phyloP scores from a whole-genome alignment of 1,139 yeast genomes.

The Hemisphaericaspora xylanilytica region DNA sequence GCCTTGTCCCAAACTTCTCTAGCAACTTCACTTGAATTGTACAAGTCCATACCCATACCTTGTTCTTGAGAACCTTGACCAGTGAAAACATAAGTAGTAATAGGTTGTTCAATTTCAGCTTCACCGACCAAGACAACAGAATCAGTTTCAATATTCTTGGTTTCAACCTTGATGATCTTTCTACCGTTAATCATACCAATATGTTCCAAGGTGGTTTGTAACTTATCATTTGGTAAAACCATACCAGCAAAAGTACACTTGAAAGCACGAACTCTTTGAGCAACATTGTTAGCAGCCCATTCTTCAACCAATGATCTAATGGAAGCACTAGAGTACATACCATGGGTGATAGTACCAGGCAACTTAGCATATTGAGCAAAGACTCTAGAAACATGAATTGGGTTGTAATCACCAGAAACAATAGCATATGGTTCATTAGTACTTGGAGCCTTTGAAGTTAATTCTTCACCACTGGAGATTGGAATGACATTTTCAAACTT shows the following conservation, averaged over 20 bases:
- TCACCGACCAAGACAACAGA: slow-evolving; percentile 82
- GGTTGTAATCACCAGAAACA: slow-evolving; percentile 97
- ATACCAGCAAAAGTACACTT: slow-evolving; percentile 89
- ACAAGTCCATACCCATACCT: slow-evolving; percentile 99
- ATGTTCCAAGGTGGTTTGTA: slow-evolving; percentile 88
- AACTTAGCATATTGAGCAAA: slow-evolving; percentile 90
- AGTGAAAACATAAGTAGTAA: slow-evolving; percentile 93
- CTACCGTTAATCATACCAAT: slow-evolving; percentile 99
- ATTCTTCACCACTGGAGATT: slow-evolving; percentile 73
- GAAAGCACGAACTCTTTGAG: slow-evolving; percentile 94
- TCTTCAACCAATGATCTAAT: slow-evolving; percentile 94
- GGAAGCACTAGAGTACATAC: slow-evolving; percentile 97
- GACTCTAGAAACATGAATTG: slow-evolving; percentile 94
- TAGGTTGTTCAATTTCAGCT: slow-evolving; percentile 98
- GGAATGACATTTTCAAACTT: slow-evolving; percentile 89
- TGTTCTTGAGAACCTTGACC: slow-evolving; percentile 99
- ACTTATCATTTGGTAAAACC: slow-evolving; percentile 94
- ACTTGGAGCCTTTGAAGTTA: slow-evolving; percentile 73
- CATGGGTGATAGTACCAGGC: slow-evolving; percentile 98
- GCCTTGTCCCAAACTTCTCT: slow-evolving; percentile 98
- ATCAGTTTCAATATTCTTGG: slow-evolving; percentile 77
- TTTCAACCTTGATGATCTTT: slow-evolving; percentile 90
- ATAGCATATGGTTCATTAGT: slow-evolving; percentile 95
- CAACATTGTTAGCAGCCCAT: slow-evolving; percentile 98
- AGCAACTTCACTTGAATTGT: slow-evolving; percentile 88